Percentiles rank a stretch among this genome's conserved stretches.
Evolutionary conservation across 2,329 filamentous ascomycete species (phyloP).

Genomic region (Ceratocystis colombiana): DNA sequence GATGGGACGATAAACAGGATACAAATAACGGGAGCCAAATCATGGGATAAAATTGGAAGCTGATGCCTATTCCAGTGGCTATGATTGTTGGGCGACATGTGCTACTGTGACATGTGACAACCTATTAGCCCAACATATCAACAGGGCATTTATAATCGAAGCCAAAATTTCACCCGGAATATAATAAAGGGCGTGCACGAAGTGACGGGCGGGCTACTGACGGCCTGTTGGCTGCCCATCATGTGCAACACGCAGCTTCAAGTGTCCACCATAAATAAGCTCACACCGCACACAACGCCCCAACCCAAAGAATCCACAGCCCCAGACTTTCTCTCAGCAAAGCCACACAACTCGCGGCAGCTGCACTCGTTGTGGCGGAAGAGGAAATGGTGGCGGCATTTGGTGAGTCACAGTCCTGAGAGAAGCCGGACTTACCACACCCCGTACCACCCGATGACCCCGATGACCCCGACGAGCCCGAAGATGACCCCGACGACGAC

Average conservation of each 20-base stretch:
- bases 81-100: neutral
- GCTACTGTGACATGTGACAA: neutral
- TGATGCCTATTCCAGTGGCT: neutral
- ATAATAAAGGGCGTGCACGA: neutral
- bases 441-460: slow-evolving; percentile 19
- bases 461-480: slow-evolving; percentile 13
- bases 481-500: neutral
- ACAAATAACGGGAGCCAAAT: neutral
- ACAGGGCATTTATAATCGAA: neutral
- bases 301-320: neutral
- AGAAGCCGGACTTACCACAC: slow-evolving; percentile 24
- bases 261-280: neutral
- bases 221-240: neutral
- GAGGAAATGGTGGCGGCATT: neutral
- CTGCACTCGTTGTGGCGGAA: neutral
- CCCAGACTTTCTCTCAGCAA: neutral
- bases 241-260: neutral
- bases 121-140: neutral
- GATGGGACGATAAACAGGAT: neutral
- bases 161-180: neutral
- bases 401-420: slow-evolving; percentile 24
- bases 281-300: neutral
- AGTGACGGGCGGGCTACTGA: neutral
- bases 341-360: neutral
- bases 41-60: neutral